A percentile compares a stretch with the other conserved stretches of the same genome.
Conservation (phyloP, 1,139 yeast species). For the Pichia terricola region DNA sequence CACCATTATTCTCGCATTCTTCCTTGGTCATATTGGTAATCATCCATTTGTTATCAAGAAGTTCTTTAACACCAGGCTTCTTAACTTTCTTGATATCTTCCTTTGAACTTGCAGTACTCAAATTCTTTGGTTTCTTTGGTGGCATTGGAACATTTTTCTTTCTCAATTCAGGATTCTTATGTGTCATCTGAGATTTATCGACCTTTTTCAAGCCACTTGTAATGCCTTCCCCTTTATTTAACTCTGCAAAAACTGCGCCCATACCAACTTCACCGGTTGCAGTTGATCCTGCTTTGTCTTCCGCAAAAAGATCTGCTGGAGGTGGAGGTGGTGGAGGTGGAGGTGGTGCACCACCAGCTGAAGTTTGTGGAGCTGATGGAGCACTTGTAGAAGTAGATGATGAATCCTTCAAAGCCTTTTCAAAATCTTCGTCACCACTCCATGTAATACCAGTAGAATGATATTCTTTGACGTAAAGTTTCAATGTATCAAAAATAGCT, state of each 20-base stretch:
- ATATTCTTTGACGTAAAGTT: conserved; percentile 60
- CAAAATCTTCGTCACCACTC: conserved; percentile 51
- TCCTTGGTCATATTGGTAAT: conserved; percentile 53
- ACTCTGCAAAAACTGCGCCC: conserved; percentile 85
- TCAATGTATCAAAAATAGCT: conserved; percentile 58
- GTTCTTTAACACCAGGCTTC: conserved; percentile 67
- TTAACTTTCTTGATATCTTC: conserved; percentile 21
- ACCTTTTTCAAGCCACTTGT: conserved; percentile 86
- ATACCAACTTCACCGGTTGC: conserved; percentile 34
- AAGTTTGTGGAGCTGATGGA: conserved; percentile 21
- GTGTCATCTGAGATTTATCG: conserved; percentile 89
- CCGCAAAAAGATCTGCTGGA: conserved; percentile 52
- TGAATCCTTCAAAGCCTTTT: conserved; percentile 31
- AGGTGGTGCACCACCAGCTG: conserved; percentile 36
- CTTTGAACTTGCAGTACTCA: conserved; percentile 9
- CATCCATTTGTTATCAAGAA: conserved; percentile 83
- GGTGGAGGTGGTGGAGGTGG: conserved; percentile 62
- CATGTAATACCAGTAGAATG: conserved; percentile 80
- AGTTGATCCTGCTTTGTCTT: conserved; percentile 8
- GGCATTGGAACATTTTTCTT: conserved; percentile 30
- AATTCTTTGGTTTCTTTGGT: conserved; percentile 58
- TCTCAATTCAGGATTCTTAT: conserved; percentile 81
- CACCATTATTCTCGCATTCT: conserved; percentile 32
- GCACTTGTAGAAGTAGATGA: conserved; percentile 22
- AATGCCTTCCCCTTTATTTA: conserved; percentile 75